These are phyloP conservation scores for Pseudognaphalium luteoalbum DNA, from an alignment of 129 eudicot species.

Conservation along the genomic window DNA sequence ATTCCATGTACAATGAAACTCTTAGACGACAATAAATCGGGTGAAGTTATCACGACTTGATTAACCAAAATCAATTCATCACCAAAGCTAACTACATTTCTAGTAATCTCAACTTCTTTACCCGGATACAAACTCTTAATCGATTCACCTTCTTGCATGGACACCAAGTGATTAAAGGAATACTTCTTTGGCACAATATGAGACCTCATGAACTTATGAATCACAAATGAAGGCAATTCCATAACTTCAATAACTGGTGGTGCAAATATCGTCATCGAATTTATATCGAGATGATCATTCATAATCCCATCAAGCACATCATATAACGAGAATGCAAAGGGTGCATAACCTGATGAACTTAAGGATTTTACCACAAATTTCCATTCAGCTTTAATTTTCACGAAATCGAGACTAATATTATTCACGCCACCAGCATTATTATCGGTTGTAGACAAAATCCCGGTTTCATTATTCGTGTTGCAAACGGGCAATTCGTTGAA, in stretches of 20 bases:
- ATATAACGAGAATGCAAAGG: constrained; percentile 56
- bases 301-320: constrained; percentile 50
- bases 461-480: neutral
- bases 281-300: constrained; percentile 40
- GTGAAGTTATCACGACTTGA: constrained; percentile 47
- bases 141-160: constrained; percentile 26
- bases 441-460: neutral
- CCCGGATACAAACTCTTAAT: constrained; percentile 43
- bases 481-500: constrained; percentile 38
- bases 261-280: constrained; percentile 50
- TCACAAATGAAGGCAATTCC: constrained; percentile 34
- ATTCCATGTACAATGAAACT: constrained; percentile 64
- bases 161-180: constrained; percentile 46
- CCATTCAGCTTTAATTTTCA: constrained; percentile 46
- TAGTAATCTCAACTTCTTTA: constrained; percentile 35
- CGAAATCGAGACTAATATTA: neutral
- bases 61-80: constrained; percentile 31
- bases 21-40: constrained; percentile 42
- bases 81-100: constrained; percentile 5
- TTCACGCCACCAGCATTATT: neutral
- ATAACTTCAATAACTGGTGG: constrained; percentile 44
- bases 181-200: constrained; percentile 54
- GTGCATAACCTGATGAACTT: constrained; percentile 47
- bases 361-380: constrained; percentile 36
- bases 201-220: constrained; percentile 44